A percentile compares a stretch with the other conserved stretches of the same genome.
Conservation (phyloP, 768 basidiomycete genomes). For the Pleurotus pulmonarius region DNA sequence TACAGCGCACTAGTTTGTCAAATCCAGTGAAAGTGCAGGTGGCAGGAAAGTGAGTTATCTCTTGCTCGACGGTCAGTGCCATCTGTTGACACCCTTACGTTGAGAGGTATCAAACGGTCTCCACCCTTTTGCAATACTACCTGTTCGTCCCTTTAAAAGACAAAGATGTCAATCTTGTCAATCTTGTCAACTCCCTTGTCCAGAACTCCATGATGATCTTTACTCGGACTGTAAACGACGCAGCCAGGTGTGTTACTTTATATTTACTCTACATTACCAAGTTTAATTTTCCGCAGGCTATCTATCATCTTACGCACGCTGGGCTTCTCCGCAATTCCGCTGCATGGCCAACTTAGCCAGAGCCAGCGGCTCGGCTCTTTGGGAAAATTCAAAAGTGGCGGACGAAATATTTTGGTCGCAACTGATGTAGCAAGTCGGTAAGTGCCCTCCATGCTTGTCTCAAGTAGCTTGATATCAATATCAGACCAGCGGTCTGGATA, state of each 20-base stretch:
- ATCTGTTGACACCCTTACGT: conserved; percentile 8
- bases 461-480: neutral
- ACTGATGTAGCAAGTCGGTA: conserved; percentile 95
- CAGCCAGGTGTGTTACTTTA: conserved; percentile 54
- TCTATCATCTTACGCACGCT: conserved; percentile 87
- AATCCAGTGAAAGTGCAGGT: conserved; percentile 96
- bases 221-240: conserved; percentile 92
- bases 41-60: conserved; percentile 71
- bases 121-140: conserved; percentile 93
- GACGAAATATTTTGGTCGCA: conserved; percentile 87
- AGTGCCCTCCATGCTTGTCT: conserved; percentile 20
- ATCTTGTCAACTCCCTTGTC: conserved; percentile 84
- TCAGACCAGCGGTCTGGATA: conserved; percentile 79
- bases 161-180: conserved; percentile 89
- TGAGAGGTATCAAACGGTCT: conserved; percentile 91
- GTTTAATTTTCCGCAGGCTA: conserved; percentile 41
- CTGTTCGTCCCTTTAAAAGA: conserved; percentile 88
- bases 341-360: conserved; percentile 94
- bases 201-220: conserved; percentile 96
- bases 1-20: conserved; percentile 88
- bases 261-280: neutral
- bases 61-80: neutral
- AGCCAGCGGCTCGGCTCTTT: conserved; percentile 90
- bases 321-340: conserved; percentile 91
- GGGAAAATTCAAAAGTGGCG: conserved; percentile 93